These are phyloP conservation scores for Euphorbia corollata DNA, from an alignment of 441 rosid genomes.

Conservation along the genomic window DNA sequence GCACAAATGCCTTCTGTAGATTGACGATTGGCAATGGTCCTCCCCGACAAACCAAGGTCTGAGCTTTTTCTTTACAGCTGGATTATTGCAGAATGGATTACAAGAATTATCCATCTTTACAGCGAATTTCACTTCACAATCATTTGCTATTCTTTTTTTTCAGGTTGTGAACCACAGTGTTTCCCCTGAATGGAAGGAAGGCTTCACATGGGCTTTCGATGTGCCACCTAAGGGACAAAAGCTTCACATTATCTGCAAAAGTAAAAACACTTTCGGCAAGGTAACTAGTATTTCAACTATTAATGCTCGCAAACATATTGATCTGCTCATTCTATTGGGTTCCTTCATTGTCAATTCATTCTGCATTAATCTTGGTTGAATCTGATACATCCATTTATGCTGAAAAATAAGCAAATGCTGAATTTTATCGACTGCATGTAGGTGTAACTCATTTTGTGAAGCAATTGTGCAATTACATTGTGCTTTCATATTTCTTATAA, in stretches of 20 bases:
- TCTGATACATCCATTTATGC: background rate
- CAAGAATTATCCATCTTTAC: background rate
- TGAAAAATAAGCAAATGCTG: background rate
- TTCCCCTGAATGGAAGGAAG: slow-evolving; percentile 86
- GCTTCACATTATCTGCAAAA: slow-evolving; percentile 88
- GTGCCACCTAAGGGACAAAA: slow-evolving; percentile 93
- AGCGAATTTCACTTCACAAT: slow-evolving; percentile 6
- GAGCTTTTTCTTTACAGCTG: background rate
- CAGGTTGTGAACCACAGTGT: slow-evolving; percentile 68
- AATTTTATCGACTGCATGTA: background rate
- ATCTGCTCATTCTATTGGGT: slow-evolving; percentile 4
- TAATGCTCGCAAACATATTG: background rate
- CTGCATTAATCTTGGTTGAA: background rate
- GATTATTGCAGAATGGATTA: background rate
- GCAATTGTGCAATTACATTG: background rate
- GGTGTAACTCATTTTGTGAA: background rate
- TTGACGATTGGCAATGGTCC: slow-evolving; percentile 71
- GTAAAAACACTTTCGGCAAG: slow-evolving; percentile 86
- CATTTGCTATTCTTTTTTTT: slow-evolving; percentile 7
- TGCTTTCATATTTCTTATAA: slow-evolving; percentile 8
- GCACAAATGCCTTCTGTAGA: slow-evolving; percentile 78
- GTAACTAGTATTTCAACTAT: slow-evolving; percentile 28
- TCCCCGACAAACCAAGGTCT: slow-evolving; percentile 77
- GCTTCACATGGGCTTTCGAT: slow-evolving; percentile 85
- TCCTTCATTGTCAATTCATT: background rate